Base-by-base conservation (phyloP, 805 yeast species). In the Lachancea mirantina region DNA sequence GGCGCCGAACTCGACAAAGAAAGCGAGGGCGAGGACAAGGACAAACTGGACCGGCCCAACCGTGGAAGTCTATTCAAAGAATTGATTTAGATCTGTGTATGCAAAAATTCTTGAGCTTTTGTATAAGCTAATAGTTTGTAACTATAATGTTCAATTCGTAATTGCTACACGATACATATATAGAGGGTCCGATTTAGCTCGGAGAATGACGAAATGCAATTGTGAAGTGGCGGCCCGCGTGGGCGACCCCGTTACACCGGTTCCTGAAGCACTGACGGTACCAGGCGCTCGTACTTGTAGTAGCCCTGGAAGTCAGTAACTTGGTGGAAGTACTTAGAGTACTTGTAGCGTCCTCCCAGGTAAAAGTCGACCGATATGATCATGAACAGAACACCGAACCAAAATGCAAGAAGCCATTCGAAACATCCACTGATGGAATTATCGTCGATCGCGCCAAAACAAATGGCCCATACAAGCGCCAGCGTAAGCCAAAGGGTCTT, bases 381-480 rank as follows among this genome's bases (percentile, higher is more conserved):
- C 4, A 78, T 50, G 42, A 78, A 71, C 39, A 82, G 64, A 20
- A 78, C 47, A 3, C 94, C 92, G 52, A 82, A 88, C 76, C 84
- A 78, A 58, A 78, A 88, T n/a, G 89, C 77, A 26, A 88, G 58
- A 3, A 77, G 52, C 97, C 97, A 89, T 59, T 89, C 97, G 51
- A 81, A 74, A 14, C 67, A 62, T 0, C 87, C 87, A 24, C 77
- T 67, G 19, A 68, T 62, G 3, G 70, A 70, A 41, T 69, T 63
- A 23, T 59, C 49, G 6, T 59, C 47, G 31, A 60, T 50, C 3
- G 56, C 66, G n/a, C 74, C 85, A 43, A 84, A 89, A 19, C 73
- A 67, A 16, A 80, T 57, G 3, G 89, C 95, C 50, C 83, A 68
- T 0, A 64, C 73, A 11, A 78, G 62, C 1, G 94, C 92, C 13